A percentile compares a stretch with the other conserved stretches of the same genome.
Evolutionary conservation across 2,329 filamentous ascomycete genomes (phyloP).

Genomic region (Pseudonectria foliicola): DNA sequence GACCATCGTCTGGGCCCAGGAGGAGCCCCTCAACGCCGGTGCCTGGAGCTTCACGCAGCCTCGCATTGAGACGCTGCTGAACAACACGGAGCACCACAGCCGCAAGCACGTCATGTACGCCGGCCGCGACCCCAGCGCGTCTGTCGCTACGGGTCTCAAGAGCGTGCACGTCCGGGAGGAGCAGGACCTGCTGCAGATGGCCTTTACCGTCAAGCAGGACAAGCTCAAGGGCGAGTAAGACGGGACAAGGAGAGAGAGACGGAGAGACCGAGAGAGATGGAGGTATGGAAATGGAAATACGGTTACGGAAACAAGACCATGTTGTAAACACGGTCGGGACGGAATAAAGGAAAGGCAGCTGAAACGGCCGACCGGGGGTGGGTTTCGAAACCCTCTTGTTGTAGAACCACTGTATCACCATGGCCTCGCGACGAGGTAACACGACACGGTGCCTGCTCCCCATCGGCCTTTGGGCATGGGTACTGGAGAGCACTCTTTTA

Average conservation of each 20-base stretch:
- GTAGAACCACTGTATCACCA: constrained; percentile 29
- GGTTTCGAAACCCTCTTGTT: constrained; percentile 17
- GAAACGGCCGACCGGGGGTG: constrained; percentile 15
- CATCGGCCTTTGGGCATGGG: constrained; percentile 16
- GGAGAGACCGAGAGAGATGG: constrained; percentile 4
- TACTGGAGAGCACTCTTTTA: constrained; percentile 18
- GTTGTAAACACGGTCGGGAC: background rate
- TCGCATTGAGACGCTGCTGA: constrained; percentile 91
- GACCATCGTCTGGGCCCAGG: constrained; percentile 95
- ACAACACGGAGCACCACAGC: constrained; percentile 87
- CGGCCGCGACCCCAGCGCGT: constrained; percentile 86
- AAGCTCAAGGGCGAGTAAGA: constrained; percentile 61
- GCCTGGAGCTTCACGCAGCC: constrained; percentile 97
- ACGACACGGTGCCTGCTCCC: constrained; percentile 15
- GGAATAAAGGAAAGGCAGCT: constrained; percentile 8
- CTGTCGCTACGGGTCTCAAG: constrained; percentile 91
- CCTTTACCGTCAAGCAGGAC: constrained; percentile 58
- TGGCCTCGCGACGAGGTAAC: constrained; percentile 22
- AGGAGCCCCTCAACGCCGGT: constrained; percentile 95
- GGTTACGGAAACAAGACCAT: background rate
- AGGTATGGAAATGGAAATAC: background rate
- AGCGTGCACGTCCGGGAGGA: constrained; percentile 85
- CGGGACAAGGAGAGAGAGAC: constrained; percentile 3
- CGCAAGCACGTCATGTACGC: constrained; percentile 96
- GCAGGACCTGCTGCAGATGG: constrained; percentile 66